Evolutionary conservation across 225 moss, liverwort and hornwort species (phyloP), one percentile per base, ranked within the genome.

Genomic region (Lunularia cruciata): DNA sequence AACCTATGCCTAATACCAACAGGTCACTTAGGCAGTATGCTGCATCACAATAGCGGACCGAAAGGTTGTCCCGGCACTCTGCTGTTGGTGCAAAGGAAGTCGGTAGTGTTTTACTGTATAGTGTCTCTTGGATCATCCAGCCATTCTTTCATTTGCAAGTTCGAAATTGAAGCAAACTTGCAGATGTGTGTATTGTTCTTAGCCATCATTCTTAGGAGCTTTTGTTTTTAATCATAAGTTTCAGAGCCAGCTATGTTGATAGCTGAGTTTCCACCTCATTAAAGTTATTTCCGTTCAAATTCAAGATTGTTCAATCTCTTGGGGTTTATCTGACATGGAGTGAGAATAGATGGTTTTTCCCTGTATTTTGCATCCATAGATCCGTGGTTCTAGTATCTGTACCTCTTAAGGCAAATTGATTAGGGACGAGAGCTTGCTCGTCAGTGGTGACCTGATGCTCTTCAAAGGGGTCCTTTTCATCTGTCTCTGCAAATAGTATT

Each of bases 131-230:
- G 46, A 65, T 46, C 47, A 8, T 9, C 19, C 22, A 61, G 47
- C 65, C 65, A 65, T 65, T 65, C 61, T 65, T 65, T 46, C 65
- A 65, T 47, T 65, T n/a, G 30, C 32, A 32, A 65, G 65, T 65
- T 65, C 47, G 15, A 39, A 4, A 25, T 40, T 5, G 8, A 40
- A 20, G 22, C 38, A 25, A 61, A 61, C 61, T 61, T 61, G 61
- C 40, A n/a, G 36, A 25, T 61, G 61, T 61, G 39, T 61, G 38
- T 61, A 61, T 25, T 15, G 22, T 61, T 61, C 43, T 43, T 26
- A 27, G 6, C n/a, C n/a, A n/a, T n/a, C n/a, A n/a, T n/a, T n/a
- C n/a, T n/a, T 40, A 61, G 61, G 40, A 61, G 61, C 25, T 40
- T 61, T 61, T 10, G 22, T n/a, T n/a, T n/a, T n/a, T n/a, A n/a